Percentiles rank a stretch among this genome's conserved stretches.
phyloP scores from a whole-genome alignment of 176 grass and related monocot species.

The Oryza brachyantha region DNA sequence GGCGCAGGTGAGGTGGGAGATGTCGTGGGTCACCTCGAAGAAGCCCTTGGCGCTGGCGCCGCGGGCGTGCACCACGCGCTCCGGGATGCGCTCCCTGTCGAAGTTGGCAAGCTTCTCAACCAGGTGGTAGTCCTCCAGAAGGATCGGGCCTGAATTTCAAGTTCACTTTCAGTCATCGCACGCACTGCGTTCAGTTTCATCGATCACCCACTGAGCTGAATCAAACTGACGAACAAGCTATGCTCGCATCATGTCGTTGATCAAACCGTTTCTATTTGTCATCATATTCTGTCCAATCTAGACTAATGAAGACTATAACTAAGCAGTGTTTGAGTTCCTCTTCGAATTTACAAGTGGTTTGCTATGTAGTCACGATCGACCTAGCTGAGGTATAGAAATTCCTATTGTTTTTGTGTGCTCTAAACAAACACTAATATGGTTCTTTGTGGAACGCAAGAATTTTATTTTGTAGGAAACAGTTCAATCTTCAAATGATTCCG shows the following conservation, averaged over 20 bases:
- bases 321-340: too few relatives aligned
- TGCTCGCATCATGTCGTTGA: too few relatives aligned
- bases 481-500: not conserved
- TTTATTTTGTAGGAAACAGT: not conserved
- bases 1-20: slow-evolving; percentile 85
- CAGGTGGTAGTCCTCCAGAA: slow-evolving; percentile 96
- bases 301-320: too few relatives aligned
- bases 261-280: too few relatives aligned
- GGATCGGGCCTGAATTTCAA: slow-evolving; percentile 61
- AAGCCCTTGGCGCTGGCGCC: slow-evolving; percentile 98
- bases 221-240: not conserved
- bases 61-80: slow-evolving; percentile 89
- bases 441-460: not conserved
- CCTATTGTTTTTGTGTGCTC: not conserved
- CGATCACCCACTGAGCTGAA: not conserved
- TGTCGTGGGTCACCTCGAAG: slow-evolving; percentile 98
- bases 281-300: too few relatives aligned
- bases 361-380: not conserved
- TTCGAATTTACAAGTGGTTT: not conserved
- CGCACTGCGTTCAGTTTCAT: not conserved
- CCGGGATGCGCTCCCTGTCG: slow-evolving; percentile 91
- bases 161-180: not conserved
- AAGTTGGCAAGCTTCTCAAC: slow-evolving; percentile 93
- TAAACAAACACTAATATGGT: too few relatives aligned
- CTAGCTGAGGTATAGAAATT: not conserved